These are phyloP conservation scores for Fraxinus cuspidata DNA, from an alignment of 257 asterid genomes.

Conservation along the genomic window DNA sequence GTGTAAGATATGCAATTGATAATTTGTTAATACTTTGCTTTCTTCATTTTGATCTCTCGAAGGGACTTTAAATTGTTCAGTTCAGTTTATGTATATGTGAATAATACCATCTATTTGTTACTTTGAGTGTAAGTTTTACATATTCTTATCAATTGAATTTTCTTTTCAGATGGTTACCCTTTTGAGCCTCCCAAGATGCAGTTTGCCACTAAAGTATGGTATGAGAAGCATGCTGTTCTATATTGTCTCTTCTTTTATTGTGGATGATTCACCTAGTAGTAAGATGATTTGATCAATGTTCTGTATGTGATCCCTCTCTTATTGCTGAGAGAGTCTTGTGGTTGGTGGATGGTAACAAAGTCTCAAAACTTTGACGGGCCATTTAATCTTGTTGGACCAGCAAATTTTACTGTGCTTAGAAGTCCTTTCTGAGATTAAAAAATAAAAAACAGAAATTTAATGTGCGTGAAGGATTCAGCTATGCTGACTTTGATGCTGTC, in stretches of 20 bases:
- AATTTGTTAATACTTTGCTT: background rate
- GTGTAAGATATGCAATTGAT: conserved; percentile 3
- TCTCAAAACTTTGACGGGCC: conserved; percentile 15
- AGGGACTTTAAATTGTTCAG: background rate
- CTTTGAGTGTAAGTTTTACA: conserved; percentile 31
- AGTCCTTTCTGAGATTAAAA: background rate
- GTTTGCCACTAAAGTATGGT: conserved; percentile 95
- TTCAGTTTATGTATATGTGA: conserved; percentile 12
- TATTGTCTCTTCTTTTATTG: conserved; percentile 20
- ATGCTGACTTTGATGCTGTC: background rate
- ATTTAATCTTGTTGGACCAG: background rate
- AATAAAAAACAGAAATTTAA: no score
- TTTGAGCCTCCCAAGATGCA: conserved; percentile 95
- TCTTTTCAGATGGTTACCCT: conserved; percentile 89
- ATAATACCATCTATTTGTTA: background rate
- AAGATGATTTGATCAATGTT: conserved; percentile 9
- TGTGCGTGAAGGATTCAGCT: background rate
- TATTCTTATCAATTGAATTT: background rate
- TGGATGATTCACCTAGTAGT: conserved; percentile 16
- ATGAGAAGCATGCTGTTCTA: conserved; percentile 37
- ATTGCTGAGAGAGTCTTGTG: background rate
- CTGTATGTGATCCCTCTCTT: conserved; percentile 24
- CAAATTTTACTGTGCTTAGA: background rate
- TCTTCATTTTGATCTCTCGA: background rate
- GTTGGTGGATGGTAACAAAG: background rate